phyloP scores from a whole-genome alignment of 495 filamentous ascomycete genomes.

The Usnea hakonensis region DNA sequence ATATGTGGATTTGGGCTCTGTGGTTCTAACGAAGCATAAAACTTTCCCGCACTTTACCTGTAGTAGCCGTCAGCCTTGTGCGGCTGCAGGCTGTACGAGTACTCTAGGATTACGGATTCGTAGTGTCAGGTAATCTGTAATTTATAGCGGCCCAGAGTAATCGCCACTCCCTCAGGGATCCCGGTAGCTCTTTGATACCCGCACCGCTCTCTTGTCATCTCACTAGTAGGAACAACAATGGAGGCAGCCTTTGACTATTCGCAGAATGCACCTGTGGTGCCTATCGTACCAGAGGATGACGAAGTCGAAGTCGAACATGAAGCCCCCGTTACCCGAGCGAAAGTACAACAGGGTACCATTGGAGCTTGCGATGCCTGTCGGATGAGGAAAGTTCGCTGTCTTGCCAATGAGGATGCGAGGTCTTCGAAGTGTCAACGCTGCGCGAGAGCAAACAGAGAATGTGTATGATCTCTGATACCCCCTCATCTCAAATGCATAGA shows the following conservation, averaged over 20 bases:
- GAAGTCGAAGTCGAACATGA: background rate
- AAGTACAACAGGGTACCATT: constrained; percentile 14
- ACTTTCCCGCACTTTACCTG: background rate
- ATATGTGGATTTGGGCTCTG: too few relatives aligned
- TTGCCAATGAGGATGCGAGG: constrained; percentile 14
- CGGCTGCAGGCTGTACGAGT: background rate
- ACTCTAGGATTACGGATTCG: background rate
- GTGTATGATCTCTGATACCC: constrained; percentile 27
- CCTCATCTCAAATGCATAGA: background rate
- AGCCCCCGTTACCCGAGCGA: background rate
- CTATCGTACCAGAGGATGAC: constrained; percentile 3
- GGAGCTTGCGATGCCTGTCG: constrained; percentile 22
- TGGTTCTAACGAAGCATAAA: background rate
- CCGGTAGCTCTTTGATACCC: background rate
- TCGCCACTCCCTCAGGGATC: too few relatives aligned
- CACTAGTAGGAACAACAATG: background rate
- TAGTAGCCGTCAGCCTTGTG: background rate
- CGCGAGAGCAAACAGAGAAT: constrained; percentile 71
- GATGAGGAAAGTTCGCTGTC: constrained; percentile 19
- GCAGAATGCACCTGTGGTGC: background rate
- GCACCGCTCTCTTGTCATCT: background rate
- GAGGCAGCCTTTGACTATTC: background rate
- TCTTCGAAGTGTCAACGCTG: constrained; percentile 62
- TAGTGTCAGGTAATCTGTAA: background rate
- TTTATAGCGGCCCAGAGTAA: background rate